Evolutionary conservation across 257 asterid genomes (phyloP), one percentile per base, ranked within the genome.

Genomic region (Marsdenia floribunda): DNA sequence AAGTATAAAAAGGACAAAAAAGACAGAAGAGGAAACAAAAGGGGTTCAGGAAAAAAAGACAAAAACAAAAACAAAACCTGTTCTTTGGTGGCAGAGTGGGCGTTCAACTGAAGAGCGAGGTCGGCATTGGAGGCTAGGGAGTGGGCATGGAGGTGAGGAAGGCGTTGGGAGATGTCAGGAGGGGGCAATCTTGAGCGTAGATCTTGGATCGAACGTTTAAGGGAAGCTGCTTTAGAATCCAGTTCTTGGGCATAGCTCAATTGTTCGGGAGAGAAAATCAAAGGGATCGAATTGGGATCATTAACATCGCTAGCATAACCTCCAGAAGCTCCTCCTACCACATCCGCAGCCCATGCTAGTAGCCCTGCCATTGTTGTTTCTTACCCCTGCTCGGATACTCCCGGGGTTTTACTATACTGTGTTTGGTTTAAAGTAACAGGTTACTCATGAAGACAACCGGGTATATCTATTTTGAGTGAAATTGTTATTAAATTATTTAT

Each of bases 341-440:
- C 99, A 80, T 92, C 99, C 69, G 99, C 96, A 78, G 99, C 99
- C 99, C 99, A 95, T 19, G 98, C 96, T 52, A 95, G 87, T 69
- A 95, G 83, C n/a, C 98, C 97, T 18, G 98, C 98, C 99, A 94
- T 94, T 38, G 57, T 18, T 73, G 38, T 33, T 26, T 26, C 60
- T 67, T 21, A 18, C 26, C 19, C 1, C 49, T 33, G 68, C 68
- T 33, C 68, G 35, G 21, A 15, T 14, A 33, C 22, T 29, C 49
- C 8, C 1, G 12, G 59, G 59, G 9, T 53, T 53, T 53, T 18
- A 16, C 57, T 52, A 3, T 16, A 16, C 57, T 52, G 1, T 16
- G 49, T 44, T 44, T 44, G 49, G 12, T 6, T 44, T 6, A 6
- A 44, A 44, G 49, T 44, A 44, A 44, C 8, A 44, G 33, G 1